Conservation (phyloP, 1,284 basidiomycete species). For the Ceratobasidium sp. region DNA sequence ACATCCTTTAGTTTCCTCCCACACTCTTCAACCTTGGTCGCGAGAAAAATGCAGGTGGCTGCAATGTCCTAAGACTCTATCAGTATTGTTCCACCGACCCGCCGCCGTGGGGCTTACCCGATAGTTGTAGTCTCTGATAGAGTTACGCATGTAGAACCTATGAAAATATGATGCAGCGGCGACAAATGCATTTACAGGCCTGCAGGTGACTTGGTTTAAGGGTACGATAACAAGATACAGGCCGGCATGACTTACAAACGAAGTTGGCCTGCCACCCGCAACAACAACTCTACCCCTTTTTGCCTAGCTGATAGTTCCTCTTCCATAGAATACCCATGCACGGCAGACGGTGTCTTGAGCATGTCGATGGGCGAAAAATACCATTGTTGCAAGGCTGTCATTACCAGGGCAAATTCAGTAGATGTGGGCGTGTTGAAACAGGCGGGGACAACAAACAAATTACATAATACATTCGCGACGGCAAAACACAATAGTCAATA, state of each 20-base stretch:
- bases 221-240: not conserved
- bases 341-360: constrained; percentile 37
- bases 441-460: not conserved
- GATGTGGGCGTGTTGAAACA: not conserved
- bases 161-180: constrained; percentile 93
- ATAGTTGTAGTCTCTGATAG: constrained; percentile 69
- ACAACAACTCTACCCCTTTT: constrained; percentile 40
- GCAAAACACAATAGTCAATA: not conserved
- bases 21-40: constrained; percentile 92
- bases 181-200: constrained; percentile 81
- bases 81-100: constrained; percentile 47
- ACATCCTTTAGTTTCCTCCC: constrained; percentile 88
- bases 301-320: constrained; percentile 43
- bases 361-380: constrained; percentile 44
- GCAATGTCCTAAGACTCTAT: constrained; percentile 78
- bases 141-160: constrained; percentile 93
- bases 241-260: constrained; percentile 33
- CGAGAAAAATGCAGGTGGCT: constrained; percentile 90
- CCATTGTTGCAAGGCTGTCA: constrained; percentile 41
- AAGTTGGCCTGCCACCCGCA: constrained; percentile 41
- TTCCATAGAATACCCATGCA: constrained; percentile 36
- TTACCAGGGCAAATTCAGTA: not conserved
- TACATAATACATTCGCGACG: constrained; percentile 36
- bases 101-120: constrained; percentile 64
- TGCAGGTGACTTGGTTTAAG: constrained; percentile 55